Evolutionary conservation across 768 basidiomycete species (phyloP).

Genomic region (Lentinula boryana): DNA sequence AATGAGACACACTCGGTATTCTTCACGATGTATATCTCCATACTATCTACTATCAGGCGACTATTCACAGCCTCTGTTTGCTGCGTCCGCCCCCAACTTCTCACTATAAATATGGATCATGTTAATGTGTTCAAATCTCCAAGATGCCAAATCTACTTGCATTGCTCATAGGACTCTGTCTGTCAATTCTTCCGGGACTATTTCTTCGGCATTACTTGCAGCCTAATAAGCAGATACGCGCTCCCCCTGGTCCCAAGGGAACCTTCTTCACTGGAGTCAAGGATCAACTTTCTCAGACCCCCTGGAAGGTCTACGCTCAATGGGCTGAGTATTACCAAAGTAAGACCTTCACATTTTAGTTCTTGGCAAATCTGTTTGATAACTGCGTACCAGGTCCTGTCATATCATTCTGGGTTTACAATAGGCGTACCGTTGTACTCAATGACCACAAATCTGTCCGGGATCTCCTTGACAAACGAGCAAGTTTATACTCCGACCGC

Average conservation of each 20-base stretch:
- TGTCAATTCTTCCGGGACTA: neutral
- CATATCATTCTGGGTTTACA: slow-evolving; percentile 41
- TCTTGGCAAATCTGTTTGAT: neutral
- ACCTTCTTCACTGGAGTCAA: slow-evolving; percentile 4
- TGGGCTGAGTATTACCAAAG: slow-evolving; percentile 10
- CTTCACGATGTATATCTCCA: neutral
- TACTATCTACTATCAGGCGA: neutral
- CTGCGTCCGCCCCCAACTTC: neutral
- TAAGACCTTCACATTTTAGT: neutral
- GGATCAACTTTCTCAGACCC: neutral
- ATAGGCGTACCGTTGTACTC: slow-evolving; percentile 40
- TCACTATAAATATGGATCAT: neutral
- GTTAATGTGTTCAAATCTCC: neutral
- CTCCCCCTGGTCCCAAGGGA: slow-evolving; percentile 8
- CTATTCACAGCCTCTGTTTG: neutral
- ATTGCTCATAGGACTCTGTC: neutral
- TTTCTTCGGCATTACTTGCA: neutral
- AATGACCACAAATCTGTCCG: slow-evolving; percentile 37
- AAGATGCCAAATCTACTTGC: neutral
- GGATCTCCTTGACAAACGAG: slow-evolving; percentile 46
- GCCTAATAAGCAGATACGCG: neutral
- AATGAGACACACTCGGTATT: neutral
- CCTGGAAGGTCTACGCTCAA: slow-evolving; percentile 9
- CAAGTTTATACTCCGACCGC: slow-evolving; percentile 50
- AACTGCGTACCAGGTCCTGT: slow-evolving; percentile 27